phyloP scores from a whole-genome alignment of 805 yeast genomes.

The Metschnikowia borealis region DNA sequence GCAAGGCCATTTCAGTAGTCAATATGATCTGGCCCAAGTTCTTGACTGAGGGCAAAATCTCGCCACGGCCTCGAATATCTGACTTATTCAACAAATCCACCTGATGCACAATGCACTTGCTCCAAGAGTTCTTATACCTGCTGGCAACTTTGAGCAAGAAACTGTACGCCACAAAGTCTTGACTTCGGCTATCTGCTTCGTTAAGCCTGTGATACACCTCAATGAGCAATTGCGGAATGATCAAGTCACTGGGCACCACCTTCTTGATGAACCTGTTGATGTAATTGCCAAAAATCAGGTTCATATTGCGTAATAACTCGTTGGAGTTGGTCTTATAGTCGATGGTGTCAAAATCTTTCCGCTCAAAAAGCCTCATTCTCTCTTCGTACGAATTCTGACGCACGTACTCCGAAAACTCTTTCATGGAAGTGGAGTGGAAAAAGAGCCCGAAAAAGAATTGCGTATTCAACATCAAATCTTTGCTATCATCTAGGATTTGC shows the following conservation, averaged over 20 bases:
- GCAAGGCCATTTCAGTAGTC: constrained; percentile 32
- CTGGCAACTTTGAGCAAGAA: constrained; percentile 50
- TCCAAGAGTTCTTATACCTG: constrained; percentile 54
- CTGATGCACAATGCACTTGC: constrained; percentile 53
- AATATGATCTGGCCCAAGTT: constrained; percentile 32
- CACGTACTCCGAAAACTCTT: constrained; percentile 30
- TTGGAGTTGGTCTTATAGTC: constrained; percentile 45
- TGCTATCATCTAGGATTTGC: constrained; percentile 34
- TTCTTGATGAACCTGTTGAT: constrained; percentile 33
- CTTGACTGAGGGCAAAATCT: constrained; percentile 31
- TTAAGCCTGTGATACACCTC: constrained; percentile 25
- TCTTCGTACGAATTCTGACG: constrained; percentile 23
- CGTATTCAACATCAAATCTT: constrained; percentile 32
- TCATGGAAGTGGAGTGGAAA: constrained; percentile 36
- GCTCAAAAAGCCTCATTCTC: constrained; percentile 29
- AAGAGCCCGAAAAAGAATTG: constrained; percentile 39
- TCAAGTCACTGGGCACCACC: constrained; percentile 34
- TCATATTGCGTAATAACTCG: constrained; percentile 43
- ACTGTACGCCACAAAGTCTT: constrained; percentile 55
- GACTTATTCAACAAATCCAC: constrained; percentile 35
- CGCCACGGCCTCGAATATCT: constrained; percentile 34
- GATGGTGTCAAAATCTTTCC: constrained; percentile 25
- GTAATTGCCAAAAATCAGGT: constrained; percentile 43
- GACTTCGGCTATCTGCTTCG: constrained; percentile 45
- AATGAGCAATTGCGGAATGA: constrained; percentile 30